phyloP scores from a whole-genome alignment of 495 filamentous ascomycete genomes.

The Parathielavia appendiculata region DNA sequence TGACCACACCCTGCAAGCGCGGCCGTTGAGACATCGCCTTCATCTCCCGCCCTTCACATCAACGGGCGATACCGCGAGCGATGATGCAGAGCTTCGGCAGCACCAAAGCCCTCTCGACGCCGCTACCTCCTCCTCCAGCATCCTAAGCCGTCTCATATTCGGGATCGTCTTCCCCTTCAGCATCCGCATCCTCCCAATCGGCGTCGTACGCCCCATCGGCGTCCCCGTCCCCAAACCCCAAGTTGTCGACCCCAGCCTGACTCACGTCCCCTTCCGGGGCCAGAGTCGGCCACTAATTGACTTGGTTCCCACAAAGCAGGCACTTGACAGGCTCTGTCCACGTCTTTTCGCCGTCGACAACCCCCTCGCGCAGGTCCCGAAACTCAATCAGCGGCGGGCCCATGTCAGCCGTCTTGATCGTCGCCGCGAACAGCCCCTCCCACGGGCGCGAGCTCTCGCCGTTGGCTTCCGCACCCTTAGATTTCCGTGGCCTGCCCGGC shows the following conservation, averaged over 20 bases:
- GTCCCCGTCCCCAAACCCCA: background rate
- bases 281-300: conserved; percentile 29
- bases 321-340: conserved; percentile 45
- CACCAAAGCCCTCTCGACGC: too few species aligned
- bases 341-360: conserved; percentile 41
- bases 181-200: background rate
- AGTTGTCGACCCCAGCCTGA: background rate
- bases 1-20: too few species aligned
- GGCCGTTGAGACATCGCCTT: too few species aligned
- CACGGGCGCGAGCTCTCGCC: conserved; percentile 37
- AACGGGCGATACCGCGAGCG: too few species aligned
- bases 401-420: conserved; percentile 30
- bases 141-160: background rate
- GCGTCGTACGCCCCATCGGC: background rate
- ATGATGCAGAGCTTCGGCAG: too few species aligned
- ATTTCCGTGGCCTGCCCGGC: conserved; percentile 26
- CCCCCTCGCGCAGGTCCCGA: conserved; percentile 38
- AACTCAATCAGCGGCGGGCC: conserved; percentile 38
- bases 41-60: too few species aligned
- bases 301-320: conserved; percentile 37
- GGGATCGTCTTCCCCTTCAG: background rate
- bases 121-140: background rate
- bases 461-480: conserved; percentile 19
- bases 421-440: conserved; percentile 40
- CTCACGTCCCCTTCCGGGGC: background rate